phyloP scores from a whole-genome alignment of 257 asterid species.

The Rehmannia glutinosa region DNA sequence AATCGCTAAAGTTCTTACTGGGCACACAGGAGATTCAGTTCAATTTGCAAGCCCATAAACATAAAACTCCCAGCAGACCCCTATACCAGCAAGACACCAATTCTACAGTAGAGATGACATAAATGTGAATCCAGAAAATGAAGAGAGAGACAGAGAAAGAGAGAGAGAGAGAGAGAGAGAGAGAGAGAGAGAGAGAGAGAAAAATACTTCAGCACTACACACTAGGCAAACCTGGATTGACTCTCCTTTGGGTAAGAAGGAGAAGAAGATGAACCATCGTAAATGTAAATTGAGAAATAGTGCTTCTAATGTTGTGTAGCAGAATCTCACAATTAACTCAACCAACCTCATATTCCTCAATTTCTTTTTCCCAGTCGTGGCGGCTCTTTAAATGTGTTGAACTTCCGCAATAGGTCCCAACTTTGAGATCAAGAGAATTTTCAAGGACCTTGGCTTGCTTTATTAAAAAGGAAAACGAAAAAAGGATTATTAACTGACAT shows the following conservation, averaged over 20 bases:
- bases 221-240: not conserved
- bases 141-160: no score
- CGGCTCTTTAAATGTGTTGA: conserved; percentile 37
- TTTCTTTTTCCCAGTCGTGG: conserved; percentile 76
- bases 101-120: conserved; percentile 11
- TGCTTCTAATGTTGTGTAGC: not conserved
- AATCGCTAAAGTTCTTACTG: not conserved
- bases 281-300: conserved; percentile 12
- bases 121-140: not conserved
- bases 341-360: conserved; percentile 88
- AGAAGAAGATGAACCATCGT: not conserved
- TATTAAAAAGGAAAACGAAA: conserved; percentile 15
- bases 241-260: not conserved
- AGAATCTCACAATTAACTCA: conserved; percentile 12
- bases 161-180: not conserved
- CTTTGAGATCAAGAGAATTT: conserved; percentile 68
- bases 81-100: not conserved
- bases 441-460: conserved; percentile 95
- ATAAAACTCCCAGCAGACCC: not conserved
- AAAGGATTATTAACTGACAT: conserved; percentile 2
- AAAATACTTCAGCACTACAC: not conserved
- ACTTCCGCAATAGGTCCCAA: conserved; percentile 66
- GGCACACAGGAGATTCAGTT: conserved; percentile 5
- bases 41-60: not conserved
- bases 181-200: not conserved